Evolutionary conservation across 805 yeast species (phyloP), one percentile per base, ranked within the genome.

Genomic region (Blastobotrys parvus): DNA sequence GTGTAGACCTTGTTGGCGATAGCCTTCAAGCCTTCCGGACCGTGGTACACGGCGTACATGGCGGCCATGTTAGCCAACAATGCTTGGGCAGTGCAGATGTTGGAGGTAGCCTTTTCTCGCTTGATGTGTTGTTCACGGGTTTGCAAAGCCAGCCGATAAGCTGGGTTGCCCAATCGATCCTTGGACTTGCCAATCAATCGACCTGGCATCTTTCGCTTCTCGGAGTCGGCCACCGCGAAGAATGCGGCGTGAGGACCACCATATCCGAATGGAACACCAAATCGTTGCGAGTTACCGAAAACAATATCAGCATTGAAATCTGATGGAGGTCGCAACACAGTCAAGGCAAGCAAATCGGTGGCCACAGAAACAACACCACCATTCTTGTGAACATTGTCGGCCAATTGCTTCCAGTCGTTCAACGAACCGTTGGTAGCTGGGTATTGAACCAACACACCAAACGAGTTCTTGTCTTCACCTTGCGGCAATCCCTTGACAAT

Each of bases 241-340:
- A 86, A 92, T 0, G 95, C 98, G 38, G 98, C 97, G 63, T 92
- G 98, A 3, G 98, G 98, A 17, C 98, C 98, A 58, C 98, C 98
- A 60, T 79, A 92, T 4, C 97, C 98, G 69, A 90, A 76, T 43
- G 98, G 97, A 32, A 90, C 97, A 57, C 98, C 98, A 55, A 92
- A 87, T 63, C 98, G 74, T 71, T 92, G 98, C 3, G 97, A 75
- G 6, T 88, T 78, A 38, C 98, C 98, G 36, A 92, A 69, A 1
- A 82, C 96, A 40, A 92, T 82, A 61, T 92, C 98, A 35, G 97
- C 97, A 43, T 87, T 88, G 56, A 83, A 85, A 33, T 75, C 72
- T 16, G 82, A 69, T 2, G 98, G 98, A 15, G 97, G 84, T 54
- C 81, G 78, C 47, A 90, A 65, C 34, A 92, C 61, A 0, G 96